These are phyloP conservation scores for Xylaria acuta DNA, from an alignment of 495 filamentous ascomycete genomes.

Conservation along the genomic window DNA sequence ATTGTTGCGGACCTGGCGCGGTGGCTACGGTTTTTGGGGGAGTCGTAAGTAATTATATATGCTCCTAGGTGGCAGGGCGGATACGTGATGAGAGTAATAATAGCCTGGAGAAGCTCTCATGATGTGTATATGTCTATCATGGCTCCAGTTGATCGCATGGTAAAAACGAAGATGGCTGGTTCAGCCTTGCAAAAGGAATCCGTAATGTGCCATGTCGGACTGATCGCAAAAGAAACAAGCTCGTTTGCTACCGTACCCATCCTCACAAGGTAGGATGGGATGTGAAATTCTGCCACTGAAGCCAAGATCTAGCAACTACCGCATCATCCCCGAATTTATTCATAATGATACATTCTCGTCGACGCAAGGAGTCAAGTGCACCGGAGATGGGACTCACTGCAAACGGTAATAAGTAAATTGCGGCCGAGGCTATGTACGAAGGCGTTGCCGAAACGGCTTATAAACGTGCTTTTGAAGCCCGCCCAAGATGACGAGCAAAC, in stretches of 20 bases:
- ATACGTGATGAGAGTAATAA: background rate
- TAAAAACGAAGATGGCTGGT: background rate
- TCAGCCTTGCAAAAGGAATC: background rate
- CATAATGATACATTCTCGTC: background rate
- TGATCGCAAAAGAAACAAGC: background rate
- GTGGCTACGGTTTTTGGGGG: slow-evolving; percentile 35
- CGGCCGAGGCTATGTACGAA: slow-evolving; percentile 10
- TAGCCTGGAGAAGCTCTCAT: background rate
- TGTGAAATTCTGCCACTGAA: background rate
- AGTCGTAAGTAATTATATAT: background rate
- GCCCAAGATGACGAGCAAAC: background rate
- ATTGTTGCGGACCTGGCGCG: slow-evolving; percentile 39
- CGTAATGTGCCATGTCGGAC: background rate
- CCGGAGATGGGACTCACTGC: background rate
- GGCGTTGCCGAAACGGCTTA: background rate
- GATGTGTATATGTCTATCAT: background rate
- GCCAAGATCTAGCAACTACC: background rate
- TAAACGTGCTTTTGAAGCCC: slow-evolving; percentile 3
- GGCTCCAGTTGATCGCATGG: background rate
- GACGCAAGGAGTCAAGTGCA: background rate
- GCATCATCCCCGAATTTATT: background rate
- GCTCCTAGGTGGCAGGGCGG: background rate
- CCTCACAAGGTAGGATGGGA: background rate
- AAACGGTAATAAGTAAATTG: background rate
- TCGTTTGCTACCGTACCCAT: background rate